Evolutionary conservation across 2,329 filamentous ascomycete species (phyloP), one percentile per base, ranked within the genome.

Genomic region (Graphium sp.): DNA sequence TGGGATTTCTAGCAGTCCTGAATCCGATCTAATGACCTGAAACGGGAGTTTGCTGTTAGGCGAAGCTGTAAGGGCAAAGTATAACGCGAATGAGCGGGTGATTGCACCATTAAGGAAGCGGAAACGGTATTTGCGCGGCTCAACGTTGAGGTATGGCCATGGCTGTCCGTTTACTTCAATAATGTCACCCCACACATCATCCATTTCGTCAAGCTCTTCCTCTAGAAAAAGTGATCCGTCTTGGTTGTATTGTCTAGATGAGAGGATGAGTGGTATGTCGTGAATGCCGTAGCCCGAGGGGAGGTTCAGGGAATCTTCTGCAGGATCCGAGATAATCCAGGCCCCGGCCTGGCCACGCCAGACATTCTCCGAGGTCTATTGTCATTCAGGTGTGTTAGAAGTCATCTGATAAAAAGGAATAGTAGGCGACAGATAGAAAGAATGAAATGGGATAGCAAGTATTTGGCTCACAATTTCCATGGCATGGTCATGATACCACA

Each of bases 61-160:
- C 22, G 44, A 47, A 17, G 44, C 41, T 14, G 50, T 48, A 18
- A 41, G 37, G 12, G 40, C 50, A 24, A 66, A 55, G 39, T 58
- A 64, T 7, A 70, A 44, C 11, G 52, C 45, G 32, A 62, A 69
- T 11, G 54, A 52, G 26, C 59, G 44, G 16, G 52, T 58, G 28
- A 64, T 39, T n/a, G 58, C 52, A 8, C 57, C 55, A 41, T 70
- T 57, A 16, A 67, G 52, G 31, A 70, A 40, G 3, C 66, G 50
- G 37, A 73, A 58, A 13, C 66, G 61, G 43, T 73, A 72, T 42
- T 70, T 72, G 40, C 66, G 57, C 6, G 63, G 65, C 43, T 73
- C 60, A 4, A 71, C 66, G n/a, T 57, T 52, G 7, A 68, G 37
- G 35, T 54, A 70, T 3, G 67, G 67, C 66, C 66, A 73, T 3